A percentile compares a stretch with the other conserved stretches of the same genome.
phyloP scores from a whole-genome alignment of 805 yeast species.

The Saturnispora besseyi region DNA sequence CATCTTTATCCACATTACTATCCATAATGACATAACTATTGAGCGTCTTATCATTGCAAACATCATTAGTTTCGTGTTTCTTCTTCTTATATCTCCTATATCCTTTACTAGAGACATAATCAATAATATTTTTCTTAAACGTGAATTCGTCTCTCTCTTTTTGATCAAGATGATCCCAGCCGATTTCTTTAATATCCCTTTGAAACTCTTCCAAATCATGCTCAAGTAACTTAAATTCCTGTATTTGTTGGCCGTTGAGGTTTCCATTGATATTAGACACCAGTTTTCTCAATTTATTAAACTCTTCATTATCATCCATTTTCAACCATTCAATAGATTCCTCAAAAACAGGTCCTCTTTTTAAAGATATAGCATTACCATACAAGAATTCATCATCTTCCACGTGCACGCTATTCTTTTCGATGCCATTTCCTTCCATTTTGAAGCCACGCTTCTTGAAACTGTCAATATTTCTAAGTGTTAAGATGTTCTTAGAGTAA shows the following conservation, averaged over 20 bases:
- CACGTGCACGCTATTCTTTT: too few relatives aligned
- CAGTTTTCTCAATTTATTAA: slow-evolving; percentile 28
- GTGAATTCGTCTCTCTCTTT: slow-evolving; percentile 44
- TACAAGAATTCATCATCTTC: slow-evolving; percentile 1
- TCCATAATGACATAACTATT: neutral
- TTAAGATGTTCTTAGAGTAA: neutral
- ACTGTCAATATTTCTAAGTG: neutral
- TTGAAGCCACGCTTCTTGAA: neutral
- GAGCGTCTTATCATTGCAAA: slow-evolving; percentile 27
- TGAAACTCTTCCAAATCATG: slow-evolving; percentile 43
- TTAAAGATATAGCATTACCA: neutral
- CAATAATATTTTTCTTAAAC: slow-evolving; percentile 41
- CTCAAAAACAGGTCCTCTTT: neutral
- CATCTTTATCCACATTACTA: neutral
- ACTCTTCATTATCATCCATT: slow-evolving; percentile 13
- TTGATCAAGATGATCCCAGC: slow-evolving; percentile 44
- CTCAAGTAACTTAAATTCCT: slow-evolving; percentile 34
- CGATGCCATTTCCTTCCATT: neutral
- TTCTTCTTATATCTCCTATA: neutral
- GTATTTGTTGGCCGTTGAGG: slow-evolving; percentile 39
- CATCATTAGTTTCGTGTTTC: neutral
- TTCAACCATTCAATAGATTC: neutral
- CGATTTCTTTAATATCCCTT: slow-evolving; percentile 38
- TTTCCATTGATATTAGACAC: slow-evolving; percentile 33
- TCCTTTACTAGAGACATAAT: slow-evolving; percentile 32